phyloP scores from a whole-genome alignment of 768 basidiomycete species.

The Trametes gibbosa region DNA sequence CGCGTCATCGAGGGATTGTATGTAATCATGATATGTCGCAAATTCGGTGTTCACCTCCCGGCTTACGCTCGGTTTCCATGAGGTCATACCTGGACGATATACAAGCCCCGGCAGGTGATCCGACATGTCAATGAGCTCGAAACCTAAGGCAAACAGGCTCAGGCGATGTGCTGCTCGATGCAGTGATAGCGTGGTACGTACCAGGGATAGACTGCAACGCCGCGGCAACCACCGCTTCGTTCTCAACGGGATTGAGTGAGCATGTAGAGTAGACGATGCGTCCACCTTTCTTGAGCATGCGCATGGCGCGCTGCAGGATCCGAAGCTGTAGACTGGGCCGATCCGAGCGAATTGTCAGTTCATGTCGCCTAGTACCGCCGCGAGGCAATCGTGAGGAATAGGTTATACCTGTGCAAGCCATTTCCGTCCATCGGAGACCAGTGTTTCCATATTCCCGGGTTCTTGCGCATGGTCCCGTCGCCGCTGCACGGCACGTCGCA shows the following conservation, averaged over 20 bases:
- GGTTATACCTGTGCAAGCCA: constrained; percentile 76
- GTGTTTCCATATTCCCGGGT: constrained; percentile 89
- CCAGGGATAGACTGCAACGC: constrained; percentile 73
- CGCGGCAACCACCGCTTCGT: constrained; percentile 91
- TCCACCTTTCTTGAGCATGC: constrained; percentile 80
- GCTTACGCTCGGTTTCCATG: constrained; percentile 76
- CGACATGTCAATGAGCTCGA: constrained; percentile 78
- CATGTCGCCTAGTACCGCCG: neutral
- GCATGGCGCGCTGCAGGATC: constrained; percentile 91
- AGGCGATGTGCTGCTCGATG: neutral
- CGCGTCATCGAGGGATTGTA: constrained; percentile 46
- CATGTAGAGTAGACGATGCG: constrained; percentile 98
- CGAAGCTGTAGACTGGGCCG: constrained; percentile 77
- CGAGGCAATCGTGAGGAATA: neutral
- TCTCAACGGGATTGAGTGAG: constrained; percentile 94
- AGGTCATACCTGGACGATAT: constrained; percentile 69
- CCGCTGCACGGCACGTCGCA: constrained; percentile 98
- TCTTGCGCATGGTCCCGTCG: constrained; percentile 95
- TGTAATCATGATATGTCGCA: constrained; percentile 60
- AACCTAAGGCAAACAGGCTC: too few relatives aligned
- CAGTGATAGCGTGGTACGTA: constrained; percentile 29
- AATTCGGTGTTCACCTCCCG: constrained; percentile 49
- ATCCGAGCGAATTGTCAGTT: neutral
- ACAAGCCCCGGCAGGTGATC: constrained; percentile 66
- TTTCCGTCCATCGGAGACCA: constrained; percentile 91